phyloP scores from a whole-genome alignment of 495 filamentous ascomycete genomes.

The Annulohypoxylon bovei region DNA sequence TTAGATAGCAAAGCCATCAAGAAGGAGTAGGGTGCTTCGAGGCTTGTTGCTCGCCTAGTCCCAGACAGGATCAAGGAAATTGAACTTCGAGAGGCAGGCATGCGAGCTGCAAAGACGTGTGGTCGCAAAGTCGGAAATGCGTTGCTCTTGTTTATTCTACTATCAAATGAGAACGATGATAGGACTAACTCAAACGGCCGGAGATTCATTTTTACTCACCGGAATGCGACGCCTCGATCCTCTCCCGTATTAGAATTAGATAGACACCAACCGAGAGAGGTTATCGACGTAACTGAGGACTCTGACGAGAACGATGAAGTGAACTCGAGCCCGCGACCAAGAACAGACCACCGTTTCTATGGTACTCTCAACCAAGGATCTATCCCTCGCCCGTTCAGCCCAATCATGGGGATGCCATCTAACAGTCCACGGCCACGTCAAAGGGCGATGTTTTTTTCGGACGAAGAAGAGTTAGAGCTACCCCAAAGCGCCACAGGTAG shows the following conservation, averaged over 20 bases:
- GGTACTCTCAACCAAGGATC: background rate
- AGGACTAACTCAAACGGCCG: background rate
- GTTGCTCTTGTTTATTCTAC: background rate
- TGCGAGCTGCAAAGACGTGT: background rate
- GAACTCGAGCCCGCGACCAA: background rate
- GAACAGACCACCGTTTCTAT: background rate
- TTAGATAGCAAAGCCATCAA: constrained; percentile 17
- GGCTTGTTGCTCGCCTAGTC: background rate
- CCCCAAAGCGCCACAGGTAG: background rate
- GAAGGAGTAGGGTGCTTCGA: constrained; percentile 30
- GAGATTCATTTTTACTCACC: background rate
- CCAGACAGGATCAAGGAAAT: background rate
- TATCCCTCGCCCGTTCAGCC: background rate
- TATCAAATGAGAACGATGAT: background rate
- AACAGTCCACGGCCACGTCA: background rate
- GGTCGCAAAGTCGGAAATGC: background rate
- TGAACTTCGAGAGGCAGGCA: background rate
- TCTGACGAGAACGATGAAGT: background rate
- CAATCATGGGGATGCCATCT: background rate
- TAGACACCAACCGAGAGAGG: background rate
- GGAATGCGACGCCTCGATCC: background rate
- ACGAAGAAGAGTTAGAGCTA: background rate
- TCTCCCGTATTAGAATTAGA: background rate
- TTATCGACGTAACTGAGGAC: background rate
- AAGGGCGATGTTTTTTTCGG: background rate